phyloP scores from a whole-genome alignment of 2,329 filamentous ascomycete species.

The Aspergillus clavatus region DNA sequence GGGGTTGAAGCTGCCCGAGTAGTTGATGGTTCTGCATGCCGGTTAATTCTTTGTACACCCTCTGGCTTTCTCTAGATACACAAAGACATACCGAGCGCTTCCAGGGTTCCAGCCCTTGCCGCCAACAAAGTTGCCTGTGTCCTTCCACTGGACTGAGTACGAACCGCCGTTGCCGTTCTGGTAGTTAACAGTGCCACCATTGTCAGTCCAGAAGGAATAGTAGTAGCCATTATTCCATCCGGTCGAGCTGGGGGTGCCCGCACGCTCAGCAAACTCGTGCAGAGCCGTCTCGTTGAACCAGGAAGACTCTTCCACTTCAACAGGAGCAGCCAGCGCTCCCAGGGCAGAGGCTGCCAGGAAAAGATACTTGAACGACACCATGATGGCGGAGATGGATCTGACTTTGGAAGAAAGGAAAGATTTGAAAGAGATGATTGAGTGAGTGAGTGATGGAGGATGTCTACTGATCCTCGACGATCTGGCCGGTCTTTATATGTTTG shows the following conservation, averaged over 20 bases:
- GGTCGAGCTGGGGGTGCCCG: constrained; percentile 24
- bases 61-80: too few species aligned
- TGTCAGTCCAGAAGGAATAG: constrained; percentile 50
- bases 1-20: constrained; percentile 26
- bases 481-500: background rate
- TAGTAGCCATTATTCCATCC: constrained; percentile 43
- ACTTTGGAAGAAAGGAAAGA: too few species aligned
- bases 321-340: constrained; percentile 21
- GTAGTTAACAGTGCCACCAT: constrained; percentile 42
- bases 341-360: constrained; percentile 19
- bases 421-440: background rate
- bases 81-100: constrained; percentile 47
- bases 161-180: constrained; percentile 42
- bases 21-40: constrained; percentile 27
- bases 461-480: background rate
- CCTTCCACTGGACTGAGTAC: constrained; percentile 46
- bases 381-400: too few species aligned
- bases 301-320: constrained; percentile 14
- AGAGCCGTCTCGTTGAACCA: constrained; percentile 7
- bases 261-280: constrained; percentile 9
- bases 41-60: too few species aligned
- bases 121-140: constrained; percentile 51
- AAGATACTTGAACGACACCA: constrained; percentile 25
- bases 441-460: background rate
- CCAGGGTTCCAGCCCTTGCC: constrained; percentile 58